Base-by-base conservation (phyloP, 78 protist genomes). In the Speleostelium caveatum region DNA sequence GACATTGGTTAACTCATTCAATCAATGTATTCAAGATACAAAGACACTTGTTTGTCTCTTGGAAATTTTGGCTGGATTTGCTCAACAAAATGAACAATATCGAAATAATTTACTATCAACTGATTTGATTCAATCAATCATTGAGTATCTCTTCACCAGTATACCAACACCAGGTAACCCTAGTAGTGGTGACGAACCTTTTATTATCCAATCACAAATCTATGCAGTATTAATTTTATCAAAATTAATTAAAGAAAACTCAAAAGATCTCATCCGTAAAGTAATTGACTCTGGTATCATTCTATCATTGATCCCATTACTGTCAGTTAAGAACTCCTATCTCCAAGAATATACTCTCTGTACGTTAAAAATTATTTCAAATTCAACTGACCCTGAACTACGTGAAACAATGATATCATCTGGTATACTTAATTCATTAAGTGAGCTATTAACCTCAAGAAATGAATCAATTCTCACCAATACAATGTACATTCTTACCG, bases 271-370 rank as follows among this genome's bases (percentile, higher is more conserved):
- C 35, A 68, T 80, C 41, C 45, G 77, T 55, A 80, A 68, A 58
- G 58, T 80, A 19, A 67, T 80, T 7, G 60, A 80, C 22, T 80
- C 89, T 53, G 89, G 89, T 68, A 68, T 80, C 19, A 80, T 80
- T 21, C 51, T 80, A 16, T 65, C 89, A 17, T 56, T 80, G 61
- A 73, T 80, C 38, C 89, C 89, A 33, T n/a, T 80, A 58, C 32
- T 80, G 36, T 32, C 89, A 38, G 53, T 80, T 17, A 80, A 80
- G 53, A 80, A 80, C 21, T 67, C 77, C 7, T 80, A 80, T 33
- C 77, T 80, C 45, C 89, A 80, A 67, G 89, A 80, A 6, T 80
- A 80, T 30, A 80, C 89, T 0, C 45, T 80, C 1, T 30, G 26
- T 21, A 68, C 73, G 0, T 56, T 80, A 35, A 80, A 80, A 21